phyloP scores from a whole-genome alignment of 495 filamentous ascomycete species.

The Penicillium lagena region DNA sequence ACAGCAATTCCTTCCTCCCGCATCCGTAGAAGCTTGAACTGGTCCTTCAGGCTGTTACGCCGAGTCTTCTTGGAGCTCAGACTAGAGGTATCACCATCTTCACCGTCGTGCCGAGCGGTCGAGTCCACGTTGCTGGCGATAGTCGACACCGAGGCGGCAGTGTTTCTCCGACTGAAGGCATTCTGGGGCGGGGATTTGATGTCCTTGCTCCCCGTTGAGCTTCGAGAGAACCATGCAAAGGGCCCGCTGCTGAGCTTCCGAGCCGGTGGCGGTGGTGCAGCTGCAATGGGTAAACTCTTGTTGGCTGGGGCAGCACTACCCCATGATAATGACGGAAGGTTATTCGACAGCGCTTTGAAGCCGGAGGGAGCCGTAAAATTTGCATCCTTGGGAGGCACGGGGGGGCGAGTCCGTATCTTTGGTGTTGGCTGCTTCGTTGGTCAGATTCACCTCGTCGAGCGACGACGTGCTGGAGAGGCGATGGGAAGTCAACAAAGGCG shows the following conservation, averaged over 20 bases:
- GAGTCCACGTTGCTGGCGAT: conserved; percentile 68
- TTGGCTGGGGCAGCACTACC: conserved; percentile 27
- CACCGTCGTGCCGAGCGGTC: conserved; percentile 61
- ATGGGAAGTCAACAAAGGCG: conserved; percentile 52
- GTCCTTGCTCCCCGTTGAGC: conserved; percentile 56
- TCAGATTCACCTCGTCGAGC: conserved; percentile 65
- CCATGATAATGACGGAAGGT: conserved; percentile 49
- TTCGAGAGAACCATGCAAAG: conserved; percentile 81
- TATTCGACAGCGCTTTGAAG: conserved; percentile 43
- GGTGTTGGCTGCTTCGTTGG: conserved; percentile 37
- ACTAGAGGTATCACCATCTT: conserved; percentile 45
- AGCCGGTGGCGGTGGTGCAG: conserved; percentile 38
- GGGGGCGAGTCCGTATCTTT: conserved; percentile 36
- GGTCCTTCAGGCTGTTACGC: conserved; percentile 70
- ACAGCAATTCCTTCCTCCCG: conserved; percentile 64
- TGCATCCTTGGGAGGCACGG: conserved; percentile 44
- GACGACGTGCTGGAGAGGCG: conserved; percentile 55
- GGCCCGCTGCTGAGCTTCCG: conserved; percentile 67
- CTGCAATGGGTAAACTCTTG: conserved; percentile 29
- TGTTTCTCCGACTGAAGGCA: conserved; percentile 55
- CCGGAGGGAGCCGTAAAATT: conserved; percentile 32
- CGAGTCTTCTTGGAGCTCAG: conserved; percentile 37
- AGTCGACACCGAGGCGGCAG: conserved; percentile 67
- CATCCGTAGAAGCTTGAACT: conserved; percentile 80
- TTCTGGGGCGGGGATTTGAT: conserved; percentile 42